phyloP scores from a whole-genome alignment of 768 basidiomycete species.

The Sarcodon sp. region DNA sequence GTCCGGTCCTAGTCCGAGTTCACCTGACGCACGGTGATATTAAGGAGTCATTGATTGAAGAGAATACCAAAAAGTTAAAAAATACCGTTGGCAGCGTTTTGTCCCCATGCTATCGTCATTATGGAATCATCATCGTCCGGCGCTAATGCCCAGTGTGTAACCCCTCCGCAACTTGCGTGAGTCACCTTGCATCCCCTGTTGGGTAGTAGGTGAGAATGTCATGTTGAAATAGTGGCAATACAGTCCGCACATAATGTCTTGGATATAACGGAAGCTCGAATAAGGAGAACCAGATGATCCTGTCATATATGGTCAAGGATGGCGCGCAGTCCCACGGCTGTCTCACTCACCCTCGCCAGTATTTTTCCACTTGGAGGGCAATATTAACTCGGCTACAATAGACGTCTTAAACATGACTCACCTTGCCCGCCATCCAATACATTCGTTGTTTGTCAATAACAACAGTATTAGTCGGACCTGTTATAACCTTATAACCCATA shows the following conservation, averaged over 20 bases:
- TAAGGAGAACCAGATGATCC: constrained; percentile 86
- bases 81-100: constrained; percentile 73
- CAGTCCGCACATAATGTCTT: constrained; percentile 62
- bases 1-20: constrained; percentile 70
- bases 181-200: constrained; percentile 68
- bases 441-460: constrained; percentile 78
- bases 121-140: constrained; percentile 61
- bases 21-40: constrained; percentile 26
- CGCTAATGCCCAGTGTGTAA: constrained; percentile 76
- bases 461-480: constrained; percentile 77
- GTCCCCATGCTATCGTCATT: constrained; percentile 82
- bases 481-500: constrained; percentile 49
- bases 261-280: constrained; percentile 77
- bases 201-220: constrained; percentile 1
- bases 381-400: background rate
- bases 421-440: constrained; percentile 82
- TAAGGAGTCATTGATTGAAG: background rate
- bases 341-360: constrained; percentile 69
- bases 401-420: constrained; percentile 10
- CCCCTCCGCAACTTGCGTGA: constrained; percentile 66
- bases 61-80: background rate
- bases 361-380: constrained; percentile 66
- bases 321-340: too few species aligned
- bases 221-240: background rate
- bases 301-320: constrained; percentile 1